Percentiles rank a stretch among this genome's conserved stretches.
These are phyloP conservation scores for Amanita pseudoporphyria DNA, from an alignment of 768 basidiomycete species.

Conservation along the genomic window DNA sequence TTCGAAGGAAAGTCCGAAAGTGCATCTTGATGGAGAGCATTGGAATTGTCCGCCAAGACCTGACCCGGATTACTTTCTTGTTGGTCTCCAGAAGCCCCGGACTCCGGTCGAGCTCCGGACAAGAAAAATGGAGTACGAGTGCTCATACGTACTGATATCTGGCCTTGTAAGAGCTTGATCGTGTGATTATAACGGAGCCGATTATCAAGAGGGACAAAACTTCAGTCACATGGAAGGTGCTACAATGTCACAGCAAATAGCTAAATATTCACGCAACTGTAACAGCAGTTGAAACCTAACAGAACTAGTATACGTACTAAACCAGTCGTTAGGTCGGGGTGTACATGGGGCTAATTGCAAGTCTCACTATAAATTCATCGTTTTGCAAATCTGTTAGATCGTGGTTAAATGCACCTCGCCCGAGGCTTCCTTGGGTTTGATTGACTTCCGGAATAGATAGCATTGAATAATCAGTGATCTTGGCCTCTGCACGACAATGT, in stretches of 20 bases:
- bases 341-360: not conserved
- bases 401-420: constrained; percentile 13
- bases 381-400: constrained; percentile 19
- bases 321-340: not conserved
- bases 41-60: constrained; percentile 9
- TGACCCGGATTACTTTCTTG: not conserved
- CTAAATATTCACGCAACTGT: not conserved
- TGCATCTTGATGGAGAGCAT: constrained; percentile 8
- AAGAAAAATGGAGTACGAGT: constrained; percentile 15
- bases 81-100: constrained; percentile 7
- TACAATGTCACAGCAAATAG: not conserved
- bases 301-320: constrained; percentile 2
- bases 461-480: constrained; percentile 6
- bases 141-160: constrained; percentile 10
- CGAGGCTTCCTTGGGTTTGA: constrained; percentile 1
- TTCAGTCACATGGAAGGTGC: not conserved
- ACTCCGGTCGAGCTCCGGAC: constrained; percentile 8
- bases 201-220: not conserved
- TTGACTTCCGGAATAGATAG: constrained; percentile 1
- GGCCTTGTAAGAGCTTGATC: not conserved
- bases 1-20: not conserved
- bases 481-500: not conserved
- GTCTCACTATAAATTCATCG: constrained; percentile 18
- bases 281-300: not conserved
- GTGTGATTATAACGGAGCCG: not conserved